These are phyloP conservation scores for Taphrina populina DNA, from an alignment of 1,139 yeast species.

Conservation along the genomic window DNA sequence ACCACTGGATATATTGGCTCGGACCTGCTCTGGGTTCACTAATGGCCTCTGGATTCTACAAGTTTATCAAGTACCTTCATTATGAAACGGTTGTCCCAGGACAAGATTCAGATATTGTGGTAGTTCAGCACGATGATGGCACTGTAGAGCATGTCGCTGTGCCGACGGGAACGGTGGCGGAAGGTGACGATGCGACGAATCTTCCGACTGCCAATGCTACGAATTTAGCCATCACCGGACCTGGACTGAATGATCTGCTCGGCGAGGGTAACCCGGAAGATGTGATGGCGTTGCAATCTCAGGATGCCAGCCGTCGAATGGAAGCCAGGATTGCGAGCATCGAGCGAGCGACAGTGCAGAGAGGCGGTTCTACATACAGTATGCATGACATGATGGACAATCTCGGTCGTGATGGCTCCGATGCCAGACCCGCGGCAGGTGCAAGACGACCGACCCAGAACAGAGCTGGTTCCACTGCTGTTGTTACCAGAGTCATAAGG, in stretches of 20 bases:
- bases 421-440: background rate
- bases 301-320: slow-evolving; percentile 4
- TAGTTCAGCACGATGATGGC: slow-evolving; percentile 16
- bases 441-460: slow-evolving; percentile 1
- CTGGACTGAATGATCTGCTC: slow-evolving; percentile 15
- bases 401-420: background rate
- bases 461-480: background rate
- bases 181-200: slow-evolving; percentile 13
- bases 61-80: slow-evolving; percentile 19
- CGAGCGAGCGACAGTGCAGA: slow-evolving; percentile 4
- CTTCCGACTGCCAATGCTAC: slow-evolving; percentile 7
- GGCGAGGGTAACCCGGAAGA: slow-evolving; percentile 19
- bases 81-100: slow-evolving; percentile 29
- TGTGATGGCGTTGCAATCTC: slow-evolving; percentile 13
- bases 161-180: slow-evolving; percentile 11
- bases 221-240: slow-evolving; percentile 16
- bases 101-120: slow-evolving; percentile 21
- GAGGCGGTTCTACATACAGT: slow-evolving; percentile 8
- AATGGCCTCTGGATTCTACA: slow-evolving; percentile 26
- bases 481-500: slow-evolving; percentile 4
- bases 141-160: slow-evolving; percentile 13
- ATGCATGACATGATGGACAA: slow-evolving; percentile 10
- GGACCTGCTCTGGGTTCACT: slow-evolving; percentile 38
- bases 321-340: slow-evolving; percentile 7
- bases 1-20: slow-evolving; percentile 92